phyloP scores from a whole-genome alignment of 768 basidiomycete species.

The Phallus indusiatus region DNA sequence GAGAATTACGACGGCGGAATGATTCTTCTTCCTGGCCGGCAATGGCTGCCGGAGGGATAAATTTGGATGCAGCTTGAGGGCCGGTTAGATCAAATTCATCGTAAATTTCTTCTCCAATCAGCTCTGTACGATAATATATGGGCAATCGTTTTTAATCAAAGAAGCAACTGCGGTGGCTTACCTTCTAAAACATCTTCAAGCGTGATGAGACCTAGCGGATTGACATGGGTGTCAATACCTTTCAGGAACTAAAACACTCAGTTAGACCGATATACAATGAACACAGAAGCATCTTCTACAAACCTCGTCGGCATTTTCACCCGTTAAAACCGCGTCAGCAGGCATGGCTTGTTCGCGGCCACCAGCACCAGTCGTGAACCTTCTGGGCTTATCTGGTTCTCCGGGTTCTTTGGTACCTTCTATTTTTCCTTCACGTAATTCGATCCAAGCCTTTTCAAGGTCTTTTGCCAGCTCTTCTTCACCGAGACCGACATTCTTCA shows the following conservation, averaged over 20 bases:
- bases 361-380: slow-evolving; percentile 26
- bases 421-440: slow-evolving; percentile 8
- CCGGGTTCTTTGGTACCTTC: slow-evolving; percentile 24
- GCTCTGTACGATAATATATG: slow-evolving; percentile 37
- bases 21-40: slow-evolving; percentile 1
- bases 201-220: slow-evolving; percentile 87
- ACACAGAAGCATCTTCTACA: slow-evolving; percentile 10
- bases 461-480: slow-evolving; percentile 24
- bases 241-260: slow-evolving; percentile 73
- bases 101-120: slow-evolving; percentile 89
- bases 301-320: slow-evolving; percentile 68
- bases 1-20: slow-evolving; percentile 1
- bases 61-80: slow-evolving; percentile 34
- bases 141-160: background rate
- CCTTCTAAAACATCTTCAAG: slow-evolving; percentile 90
- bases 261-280: too few relatives aligned
- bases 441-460: slow-evolving; percentile 6
- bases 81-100: slow-evolving; percentile 84
- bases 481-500: slow-evolving; percentile 64
- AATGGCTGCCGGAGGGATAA: slow-evolving; percentile 24
- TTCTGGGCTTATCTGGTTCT: slow-evolving; percentile 17
- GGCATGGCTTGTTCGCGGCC: slow-evolving; percentile 77
- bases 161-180: slow-evolving; percentile 20
- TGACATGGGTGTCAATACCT: slow-evolving; percentile 69
- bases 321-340: slow-evolving; percentile 74